These are phyloP conservation scores for Coniochaeta ligniaria DNA, from an alignment of 2,329 filamentous ascomycete genomes.

Conservation along the genomic window DNA sequence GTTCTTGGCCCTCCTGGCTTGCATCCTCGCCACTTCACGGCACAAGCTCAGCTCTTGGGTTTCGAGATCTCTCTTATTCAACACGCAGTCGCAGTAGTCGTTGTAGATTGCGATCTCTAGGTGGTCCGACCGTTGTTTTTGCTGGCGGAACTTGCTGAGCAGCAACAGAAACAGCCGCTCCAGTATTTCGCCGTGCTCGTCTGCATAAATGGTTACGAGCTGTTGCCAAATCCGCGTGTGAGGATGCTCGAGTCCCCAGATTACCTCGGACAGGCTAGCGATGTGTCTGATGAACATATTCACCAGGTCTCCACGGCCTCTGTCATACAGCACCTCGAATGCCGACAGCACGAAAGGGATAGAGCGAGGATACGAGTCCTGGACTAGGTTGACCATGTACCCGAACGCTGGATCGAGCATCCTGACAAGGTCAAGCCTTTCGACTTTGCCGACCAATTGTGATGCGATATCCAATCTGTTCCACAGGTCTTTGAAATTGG, in stretches of 20 bases:
- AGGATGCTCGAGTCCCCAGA: constrained; percentile 1
- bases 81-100: not conserved
- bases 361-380: constrained; percentile 1
- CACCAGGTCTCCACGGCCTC: constrained; percentile 3
- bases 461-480: constrained; percentile 3
- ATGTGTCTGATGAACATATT: constrained; percentile 2
- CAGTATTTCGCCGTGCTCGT: not conserved
- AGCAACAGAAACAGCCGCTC: not conserved
- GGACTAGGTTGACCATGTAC: constrained; percentile 2
- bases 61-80: not conserved
- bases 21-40: not conserved
- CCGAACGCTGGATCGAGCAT: constrained; percentile 5
- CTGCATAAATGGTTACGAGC: not conserved
- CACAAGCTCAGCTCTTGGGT: not conserved
- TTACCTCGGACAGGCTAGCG: not conserved
- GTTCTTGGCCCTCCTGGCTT: not conserved
- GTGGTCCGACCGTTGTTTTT: not conserved
- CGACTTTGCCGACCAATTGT: constrained; percentile 1
- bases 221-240: constrained; percentile 4
- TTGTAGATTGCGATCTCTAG: not conserved
- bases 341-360: constrained; percentile 3
- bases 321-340: constrained; percentile 2
- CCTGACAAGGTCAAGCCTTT: constrained; percentile 3
- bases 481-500: constrained; percentile 4
- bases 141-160: not conserved